Evolutionary conservation across 192 early-diverging fungal species (phyloP), one percentile per base, ranked within the genome.

Genomic region (Gonapodya prolifera): DNA sequence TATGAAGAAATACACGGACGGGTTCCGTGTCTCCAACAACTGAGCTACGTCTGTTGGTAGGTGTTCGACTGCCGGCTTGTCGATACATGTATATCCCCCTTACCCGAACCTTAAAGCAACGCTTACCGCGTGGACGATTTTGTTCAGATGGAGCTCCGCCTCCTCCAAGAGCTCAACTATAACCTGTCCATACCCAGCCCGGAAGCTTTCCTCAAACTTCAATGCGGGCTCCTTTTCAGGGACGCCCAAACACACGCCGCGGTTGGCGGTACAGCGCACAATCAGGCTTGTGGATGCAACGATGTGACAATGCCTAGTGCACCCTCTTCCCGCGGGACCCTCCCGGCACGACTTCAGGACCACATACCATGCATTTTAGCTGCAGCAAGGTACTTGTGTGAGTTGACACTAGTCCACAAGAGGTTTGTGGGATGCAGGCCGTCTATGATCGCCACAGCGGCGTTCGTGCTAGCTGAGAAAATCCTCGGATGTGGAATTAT

Each of bases 1-100:
- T 86, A 83, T 79, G 87, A 89, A 70, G 88, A 89, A 78, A 88
- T 86, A 76, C 88, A 89, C 81, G 87, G 87, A n/a, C 79, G 82
- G 23, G 85, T 87, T 31, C 88, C 88, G 13, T 75, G 82, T 1
- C 80, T 89, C 30, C 85, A 83, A 36, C 80, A 81, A 23, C 82
- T 89, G 23, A 75, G 76, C 35, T 80, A 82, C 34, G 76, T 89
- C 31, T 84, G 84, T 78, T 83, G 77, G 30, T 34, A 84, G 34
- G 34, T 34, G 31, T 76, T 70, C 18, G 69, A 77, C 29, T 2
- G n/a, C 2, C 2, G 23, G 35, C 35, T 75, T 75, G 35, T 75
- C n/a, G n/a, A 69, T 69, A 23, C n/a, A 23, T 69, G 18, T 69
- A 23, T 69, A 69, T 69, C 18, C 18, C n/a, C n/a, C n/a, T n/a